Evolutionary conservation across 768 basidiomycete species (phyloP).

Genomic region (Jaapia argillacea): DNA sequence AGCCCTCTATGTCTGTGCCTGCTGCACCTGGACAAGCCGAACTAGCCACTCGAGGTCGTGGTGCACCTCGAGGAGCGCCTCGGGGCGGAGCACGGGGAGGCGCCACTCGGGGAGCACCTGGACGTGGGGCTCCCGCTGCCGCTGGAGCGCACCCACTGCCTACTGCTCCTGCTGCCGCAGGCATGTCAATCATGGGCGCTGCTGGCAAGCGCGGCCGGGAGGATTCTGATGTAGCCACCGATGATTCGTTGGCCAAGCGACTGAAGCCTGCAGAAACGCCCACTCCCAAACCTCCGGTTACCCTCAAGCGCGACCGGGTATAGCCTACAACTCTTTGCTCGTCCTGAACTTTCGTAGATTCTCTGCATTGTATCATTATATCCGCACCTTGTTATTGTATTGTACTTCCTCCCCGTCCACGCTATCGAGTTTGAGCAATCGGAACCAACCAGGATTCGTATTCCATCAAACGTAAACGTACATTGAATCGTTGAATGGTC

Average conservation of each 20-base stretch:
- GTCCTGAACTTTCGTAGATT: too few species aligned
- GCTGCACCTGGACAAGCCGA: slow-evolving; percentile 18
- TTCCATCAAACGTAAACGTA: neutral
- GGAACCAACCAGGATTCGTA: too few species aligned
- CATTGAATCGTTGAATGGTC: neutral
- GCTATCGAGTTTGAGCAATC: too few species aligned
- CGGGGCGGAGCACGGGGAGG: slow-evolving; percentile 13
- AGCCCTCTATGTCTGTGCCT: slow-evolving; percentile 20
- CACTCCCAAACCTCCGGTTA: slow-evolving; percentile 22
- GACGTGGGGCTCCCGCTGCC: slow-evolving; percentile 11
- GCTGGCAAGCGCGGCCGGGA: slow-evolving; percentile 58
- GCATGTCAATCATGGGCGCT: slow-evolving; percentile 54
- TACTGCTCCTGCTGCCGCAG: slow-evolving; percentile 17
- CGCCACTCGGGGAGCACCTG: slow-evolving; percentile 17
- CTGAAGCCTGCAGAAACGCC: slow-evolving; percentile 41
- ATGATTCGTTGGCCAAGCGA: slow-evolving; percentile 58
- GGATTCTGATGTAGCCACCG: slow-evolving; percentile 30
- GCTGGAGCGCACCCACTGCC: slow-evolving; percentile 23
- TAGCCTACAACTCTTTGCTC: too few species aligned
- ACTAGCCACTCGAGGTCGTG: slow-evolving; percentile 22
- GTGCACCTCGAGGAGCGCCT: slow-evolving; percentile 21
- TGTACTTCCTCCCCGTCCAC: too few species aligned
- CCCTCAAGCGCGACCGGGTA: slow-evolving; percentile 16
- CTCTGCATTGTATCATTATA: too few species aligned
- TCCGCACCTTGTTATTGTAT: too few species aligned